Evolutionary conservation across 2,329 filamentous ascomycete species (phyloP), one percentile per base, ranked within the genome.

Genomic region (Sporothrix pallida): DNA sequence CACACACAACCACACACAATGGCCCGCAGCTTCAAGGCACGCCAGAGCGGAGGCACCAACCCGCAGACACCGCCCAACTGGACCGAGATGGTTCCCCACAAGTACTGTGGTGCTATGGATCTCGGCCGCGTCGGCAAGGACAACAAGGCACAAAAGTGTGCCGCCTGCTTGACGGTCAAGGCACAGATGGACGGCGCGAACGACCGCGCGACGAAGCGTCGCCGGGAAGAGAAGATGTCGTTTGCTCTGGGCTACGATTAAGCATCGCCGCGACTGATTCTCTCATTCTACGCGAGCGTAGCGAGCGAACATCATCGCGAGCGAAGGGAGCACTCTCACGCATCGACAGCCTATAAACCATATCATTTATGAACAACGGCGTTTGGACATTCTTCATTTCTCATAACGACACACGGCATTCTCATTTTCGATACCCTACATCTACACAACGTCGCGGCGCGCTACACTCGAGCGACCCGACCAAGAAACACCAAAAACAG

Each of bases 71-170:
- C 75, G 5, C 58, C 70, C 72, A 76, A 76, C 72, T 76, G 73
- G 75, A 76, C 63, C 31, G 75, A 75, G 9, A 3, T 74, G 2
- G 71, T 60, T 15, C 73, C 54, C 12, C 75, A 75, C 73, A 73
- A 76, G 60, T 76, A 75, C 72, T 76, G 72, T 52, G 73, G 75
- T 54, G 70, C 67, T 3, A 48, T 76, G 23, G 75, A 75, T 56
- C n/a, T 52, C 3, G 75, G 75, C 70, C 75, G 73, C 67, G 26
- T 9, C 13, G 73, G 73, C 72, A 71, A 71, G 67, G 62, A 50
- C 70, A 76, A 76, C 75, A 76, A 76, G 72, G 54, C 73, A 2
- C 75, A 76, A 17, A 72, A 72, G 44, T 76, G 75, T 23, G 42
- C 48, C 2, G 74, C 74, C 15, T 76, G 75, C 37, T 44, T 48